Evolutionary conservation across 2,329 filamentous ascomycete species (phyloP), one percentile per base, ranked within the genome.

Genomic region (Fusarium mangiferae): DNA sequence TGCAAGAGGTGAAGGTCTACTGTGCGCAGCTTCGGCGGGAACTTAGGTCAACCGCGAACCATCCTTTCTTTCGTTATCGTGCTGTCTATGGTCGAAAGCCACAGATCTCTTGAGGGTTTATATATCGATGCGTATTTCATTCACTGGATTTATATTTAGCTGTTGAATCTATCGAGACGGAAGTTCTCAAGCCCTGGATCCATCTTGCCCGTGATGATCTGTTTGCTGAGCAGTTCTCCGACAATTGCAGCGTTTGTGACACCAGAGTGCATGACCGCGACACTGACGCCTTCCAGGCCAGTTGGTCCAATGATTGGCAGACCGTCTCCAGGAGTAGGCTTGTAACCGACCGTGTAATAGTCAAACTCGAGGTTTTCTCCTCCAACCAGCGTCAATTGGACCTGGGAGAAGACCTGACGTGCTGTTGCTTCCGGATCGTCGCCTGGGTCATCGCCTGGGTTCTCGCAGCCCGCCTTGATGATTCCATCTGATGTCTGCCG

Each of bases 221-320:
- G 63, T 8, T 57, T 57, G 18, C 67, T 74, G 9, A 74, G 55
- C 8, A 74, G 28, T n/a, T 72, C 39, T 35, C 72, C 71, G 3
- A 74, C 72, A 5, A 74, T 49, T 3, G 72, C 72, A 28, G 72
- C 71, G 9, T 74, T 74, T 1, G 71, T 74, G 3, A 74, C 71
- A 5, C 72, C 71, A 33, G 72, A 74, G 44, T 74, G 72, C 71
- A 74, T 74, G 6, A 60, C 71, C 4, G 71, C 72, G n/a, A 74
- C 22, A 41, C 41, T 74, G 5, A 74, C 24, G 8, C 39, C 58
- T 5, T 66, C 57, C 14, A 75, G 8, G 5, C 68, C 72, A 4
- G 72, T 60, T 10, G 41, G 26, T 12, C 72, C 72, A 48, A 74
- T 65, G 14, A 74, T 75, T 10, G 72, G 72, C 15, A 75, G 46